Evolutionary conservation across 108 stramenopile genomes (phyloP).

Genomic region (Licmophora abbreviata): DNA sequence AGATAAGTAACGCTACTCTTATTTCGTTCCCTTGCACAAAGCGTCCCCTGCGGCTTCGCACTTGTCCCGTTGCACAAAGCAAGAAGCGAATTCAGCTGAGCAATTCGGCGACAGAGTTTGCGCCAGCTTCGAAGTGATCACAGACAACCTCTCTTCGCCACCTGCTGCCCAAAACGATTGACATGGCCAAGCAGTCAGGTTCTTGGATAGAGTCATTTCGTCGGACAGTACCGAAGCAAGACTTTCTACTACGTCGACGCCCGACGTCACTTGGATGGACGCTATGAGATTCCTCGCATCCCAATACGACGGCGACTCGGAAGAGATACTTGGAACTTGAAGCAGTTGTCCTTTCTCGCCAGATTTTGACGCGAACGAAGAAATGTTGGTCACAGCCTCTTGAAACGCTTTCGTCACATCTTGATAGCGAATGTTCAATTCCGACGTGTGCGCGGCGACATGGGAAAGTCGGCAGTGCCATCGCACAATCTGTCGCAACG

Average conservation of each 20-base stretch:
- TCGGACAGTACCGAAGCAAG: slow-evolving; percentile 36
- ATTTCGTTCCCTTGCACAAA: too few species aligned
- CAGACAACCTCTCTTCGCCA: slow-evolving; percentile 20
- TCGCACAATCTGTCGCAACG: slow-evolving; percentile 57
- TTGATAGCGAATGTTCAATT: slow-evolving; percentile 42
- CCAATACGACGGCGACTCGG: too few species aligned
- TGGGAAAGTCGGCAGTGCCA: slow-evolving; percentile 83
- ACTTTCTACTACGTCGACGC: slow-evolving; percentile 22
- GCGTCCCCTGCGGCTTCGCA: slow-evolving; percentile 68
- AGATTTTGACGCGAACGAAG: too few species aligned
- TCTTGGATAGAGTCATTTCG: slow-evolving; percentile 49
- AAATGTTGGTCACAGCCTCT: too few species aligned
- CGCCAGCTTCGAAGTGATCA: slow-evolving; percentile 16
- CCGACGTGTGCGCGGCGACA: slow-evolving; percentile 81
- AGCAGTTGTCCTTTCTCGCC: too few species aligned
- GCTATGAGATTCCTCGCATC: slow-evolving; percentile 12
- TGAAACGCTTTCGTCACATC: slow-evolving; percentile 21
- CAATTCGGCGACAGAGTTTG: slow-evolving; percentile 58
- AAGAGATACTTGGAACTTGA: too few species aligned
- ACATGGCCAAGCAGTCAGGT: slow-evolving; percentile 71
- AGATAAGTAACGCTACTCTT: too few species aligned
- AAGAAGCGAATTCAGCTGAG: slow-evolving; percentile 35
- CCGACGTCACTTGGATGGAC: not conserved
- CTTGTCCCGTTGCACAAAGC: slow-evolving; percentile 57
- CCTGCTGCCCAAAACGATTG: slow-evolving; percentile 69